Evolutionary conservation across 257 asterid species (phyloP).

Genomic region (Przewalskia tangutica): DNA sequence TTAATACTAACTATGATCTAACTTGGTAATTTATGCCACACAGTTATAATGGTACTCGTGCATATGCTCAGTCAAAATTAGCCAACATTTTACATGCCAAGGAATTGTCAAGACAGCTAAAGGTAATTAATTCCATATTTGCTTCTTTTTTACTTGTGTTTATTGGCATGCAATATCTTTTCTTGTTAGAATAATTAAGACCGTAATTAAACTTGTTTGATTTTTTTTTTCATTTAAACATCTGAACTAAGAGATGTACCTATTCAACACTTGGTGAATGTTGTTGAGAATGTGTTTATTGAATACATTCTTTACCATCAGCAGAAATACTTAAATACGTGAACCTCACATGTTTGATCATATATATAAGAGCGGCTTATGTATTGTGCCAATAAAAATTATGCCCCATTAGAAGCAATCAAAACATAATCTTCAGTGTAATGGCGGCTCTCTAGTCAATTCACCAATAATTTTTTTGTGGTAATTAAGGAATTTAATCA

Average conservation of each 20-base stretch:
- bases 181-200: background rate
- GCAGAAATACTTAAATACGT: too few relatives aligned
- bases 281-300: background rate
- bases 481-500: background rate
- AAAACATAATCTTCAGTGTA: background rate
- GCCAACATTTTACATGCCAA: slow-evolving; percentile 88
- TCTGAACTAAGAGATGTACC: background rate
- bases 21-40: background rate
- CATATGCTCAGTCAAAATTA: slow-evolving; percentile 83
- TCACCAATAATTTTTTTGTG: background rate
- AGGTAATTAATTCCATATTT: slow-evolving; percentile 32
- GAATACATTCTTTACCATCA: too few relatives aligned
- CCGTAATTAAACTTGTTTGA: background rate
- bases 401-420: background rate
- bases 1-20: background rate
- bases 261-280: background rate
- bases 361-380: background rate
- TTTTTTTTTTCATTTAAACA: background rate
- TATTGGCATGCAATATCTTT: background rate
- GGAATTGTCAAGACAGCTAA: slow-evolving; percentile 72
- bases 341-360: background rate
- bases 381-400: background rate
- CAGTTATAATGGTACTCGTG: slow-evolving; percentile 79
- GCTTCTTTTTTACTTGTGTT: background rate
- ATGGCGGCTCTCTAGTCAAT: background rate